Evolutionary conservation across 2,329 filamentous ascomycete species (phyloP), one percentile per base, ranked within the genome.

Genomic region (Purpureocillium takamizusanense): DNA sequence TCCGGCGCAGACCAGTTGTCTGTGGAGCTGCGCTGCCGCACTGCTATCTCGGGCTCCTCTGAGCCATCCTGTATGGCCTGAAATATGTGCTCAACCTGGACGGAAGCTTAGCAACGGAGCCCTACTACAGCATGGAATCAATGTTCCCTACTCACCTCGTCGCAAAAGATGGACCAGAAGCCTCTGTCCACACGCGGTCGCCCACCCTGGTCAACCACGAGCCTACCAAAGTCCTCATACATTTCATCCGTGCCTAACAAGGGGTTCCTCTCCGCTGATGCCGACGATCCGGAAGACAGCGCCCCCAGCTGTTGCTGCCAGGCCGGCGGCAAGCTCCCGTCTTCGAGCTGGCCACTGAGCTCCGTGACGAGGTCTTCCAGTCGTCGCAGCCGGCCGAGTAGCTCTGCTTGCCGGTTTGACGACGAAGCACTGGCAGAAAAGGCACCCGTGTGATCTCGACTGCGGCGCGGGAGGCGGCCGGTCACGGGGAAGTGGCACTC

Each of bases 141-240:
- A 25, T 25, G 21, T n/a, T n/a, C 21, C 21, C 21, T 6, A 10
- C 21, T 25, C 21, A 53, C 54, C 42, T 58, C 54, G 14, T 42
- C 38, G 31, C 56, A 57, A 33, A 59, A 59, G 7, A 57, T 48
- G 4, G 53, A 44, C 55, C 56, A 59, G 37, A 59, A 57, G 1
- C 50, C 46, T 11, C 56, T 57, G 13, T 49, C 54, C 14, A 56
- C 48, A 25, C 52, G 52, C 9, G 57, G 41, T 7, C 42, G 29
- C 1, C 52, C 52, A 35, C 50, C 44, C 27, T 48, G 48, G 32
- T 47, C 51, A 9, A 52, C 40, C 2, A 57, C 43, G 15, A 57
- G 46, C 10, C 46, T 42, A 3, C 54, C 54, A 40, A 57, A 57
- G 17, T 57, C 54, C 21, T 57, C 54, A 14, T 47, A 46, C 32